A percentile compares a stretch with the other conserved stretches of the same genome.
Evolutionary conservation across 768 basidiomycete genomes (phyloP).

Genomic region (Kwoniella pini): DNA sequence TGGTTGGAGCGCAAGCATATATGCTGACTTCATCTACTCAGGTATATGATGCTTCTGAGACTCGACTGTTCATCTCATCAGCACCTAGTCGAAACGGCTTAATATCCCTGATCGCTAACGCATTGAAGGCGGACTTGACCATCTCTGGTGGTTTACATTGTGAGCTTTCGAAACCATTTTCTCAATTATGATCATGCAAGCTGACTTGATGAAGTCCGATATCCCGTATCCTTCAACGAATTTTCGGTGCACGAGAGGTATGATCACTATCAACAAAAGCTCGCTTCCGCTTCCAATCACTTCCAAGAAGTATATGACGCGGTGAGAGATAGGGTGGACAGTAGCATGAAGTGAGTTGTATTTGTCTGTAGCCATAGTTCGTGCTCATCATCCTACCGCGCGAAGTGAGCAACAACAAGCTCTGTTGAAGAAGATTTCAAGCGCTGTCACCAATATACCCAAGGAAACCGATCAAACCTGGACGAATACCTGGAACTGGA

Average conservation of each 20-base stretch:
- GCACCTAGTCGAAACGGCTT: constrained; percentile 91
- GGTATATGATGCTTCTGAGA: constrained; percentile 82
- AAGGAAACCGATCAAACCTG: constrained; percentile 77
- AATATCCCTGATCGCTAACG: constrained; percentile 82
- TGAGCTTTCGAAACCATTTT: constrained; percentile 30
- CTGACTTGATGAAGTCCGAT: constrained; percentile 67
- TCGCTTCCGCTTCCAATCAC: constrained; percentile 70
- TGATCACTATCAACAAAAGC: constrained; percentile 81
- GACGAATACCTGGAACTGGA: constrained; percentile 99
- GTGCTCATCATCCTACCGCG: constrained; percentile 7
- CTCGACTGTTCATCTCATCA: constrained; percentile 88
- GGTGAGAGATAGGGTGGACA: constrained; percentile 86
- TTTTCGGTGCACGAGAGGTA: constrained; percentile 89
- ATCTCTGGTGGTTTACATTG: constrained; percentile 91
- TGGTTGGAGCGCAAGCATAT: background rate
- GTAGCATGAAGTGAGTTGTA: constrained; percentile 69
- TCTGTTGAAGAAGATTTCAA: constrained; percentile 83
- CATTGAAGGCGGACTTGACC: constrained; percentile 90
- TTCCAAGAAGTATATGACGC: constrained; percentile 95
- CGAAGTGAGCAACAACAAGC: constrained; percentile 74
- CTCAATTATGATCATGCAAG: no score
- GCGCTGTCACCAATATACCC: constrained; percentile 79
- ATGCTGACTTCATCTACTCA: constrained; percentile 23
- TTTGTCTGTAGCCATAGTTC: background rate
- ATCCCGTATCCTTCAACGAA: constrained; percentile 93